phyloP scores from a whole-genome alignment of 2,329 filamentous ascomycete genomes.

The Saccharata proteae region DNA sequence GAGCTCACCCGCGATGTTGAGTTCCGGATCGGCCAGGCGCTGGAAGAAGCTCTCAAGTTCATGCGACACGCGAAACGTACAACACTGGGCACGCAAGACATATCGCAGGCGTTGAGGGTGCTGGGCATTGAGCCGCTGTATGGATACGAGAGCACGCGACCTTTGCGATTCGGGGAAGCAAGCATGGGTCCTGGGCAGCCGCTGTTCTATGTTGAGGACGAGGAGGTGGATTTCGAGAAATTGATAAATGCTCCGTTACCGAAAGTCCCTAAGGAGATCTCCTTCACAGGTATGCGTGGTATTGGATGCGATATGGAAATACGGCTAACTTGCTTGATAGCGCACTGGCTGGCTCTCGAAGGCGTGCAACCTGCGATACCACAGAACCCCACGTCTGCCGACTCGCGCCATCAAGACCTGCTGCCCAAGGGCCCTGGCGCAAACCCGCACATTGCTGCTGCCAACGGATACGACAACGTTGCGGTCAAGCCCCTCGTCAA shows the following conservation, averaged over 20 bases:
- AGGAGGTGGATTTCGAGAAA: constrained; percentile 98
- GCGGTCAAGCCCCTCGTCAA: constrained; percentile 85
- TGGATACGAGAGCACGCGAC: constrained; percentile 86
- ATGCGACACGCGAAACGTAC: constrained; percentile 89
- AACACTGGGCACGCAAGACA: constrained; percentile 76
- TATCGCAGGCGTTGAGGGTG: constrained; percentile 71
- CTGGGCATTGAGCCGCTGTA: constrained; percentile 92
- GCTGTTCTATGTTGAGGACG: constrained; percentile 93
- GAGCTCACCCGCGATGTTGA: constrained; percentile 88
- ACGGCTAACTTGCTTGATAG: constrained; percentile 32
- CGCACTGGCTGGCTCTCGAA: constrained; percentile 95
- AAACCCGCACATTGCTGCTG: constrained; percentile 71
- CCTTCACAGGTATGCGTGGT: constrained; percentile 60
- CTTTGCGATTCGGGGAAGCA: constrained; percentile 84
- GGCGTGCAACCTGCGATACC: constrained; percentile 94
- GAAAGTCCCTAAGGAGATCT: constrained; percentile 86
- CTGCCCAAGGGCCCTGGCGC: constrained; percentile 82
- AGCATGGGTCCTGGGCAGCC: constrained; percentile 88
- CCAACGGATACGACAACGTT: constrained; percentile 72
- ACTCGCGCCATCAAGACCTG: constrained; percentile 73
- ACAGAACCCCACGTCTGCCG: constrained; percentile 82
- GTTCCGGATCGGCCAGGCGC: constrained; percentile 84
- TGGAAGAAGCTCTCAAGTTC: constrained; percentile 87
- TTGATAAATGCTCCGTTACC: constrained; percentile 92
- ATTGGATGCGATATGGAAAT: too few relatives aligned